Evolutionary conservation across 2,329 filamentous ascomycete genomes (phyloP), one percentile per base, ranked within the genome.

Genomic region (Alternaria tenuissima): DNA sequence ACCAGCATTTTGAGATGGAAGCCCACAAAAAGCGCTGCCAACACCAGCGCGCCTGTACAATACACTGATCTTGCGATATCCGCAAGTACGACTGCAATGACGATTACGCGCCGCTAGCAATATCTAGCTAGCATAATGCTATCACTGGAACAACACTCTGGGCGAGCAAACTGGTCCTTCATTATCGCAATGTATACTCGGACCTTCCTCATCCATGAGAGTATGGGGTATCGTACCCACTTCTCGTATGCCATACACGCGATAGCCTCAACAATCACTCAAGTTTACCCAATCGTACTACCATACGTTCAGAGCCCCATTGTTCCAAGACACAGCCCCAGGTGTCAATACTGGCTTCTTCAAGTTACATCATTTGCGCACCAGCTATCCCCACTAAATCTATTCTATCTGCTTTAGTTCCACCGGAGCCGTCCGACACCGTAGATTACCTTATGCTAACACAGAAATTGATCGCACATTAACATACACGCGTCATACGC

Each of bases 161-260:
- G 46, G 43, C 60, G 60, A 58, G 55, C 52, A 61, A 51, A 60
- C 32, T 55, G 63, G 57, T 54, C 52, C 20, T 42, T 52, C 46
- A 63, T 41, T 57, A 55, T 61, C 56, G 42, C 59, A 51, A 61
- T 55, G 14, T 18, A 28, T 51, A 62, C 55, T 24, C 18, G 51
- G 55, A 69, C 68, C 66, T 69, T 63, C 65, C 64, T 66, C 16
- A 62, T 68, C 57, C 11, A 62, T 61, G 42, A 58, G 57, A 49
- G 39, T 42, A 42, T 44, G 55, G 46, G 54, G 53, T 54, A 51
- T 42, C 24, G 26, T 57, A 51, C 48, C 63, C 61, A 63, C 55
- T 57, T 42, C 32, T 62, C 58, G 57, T 57, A 49, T 59, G 32
- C 49, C 51, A n/a, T 20, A 47, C 52, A 28, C 36, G 28, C 30